phyloP scores from a whole-genome alignment of 148 eudicot species.

The Chenopodium album region DNA sequence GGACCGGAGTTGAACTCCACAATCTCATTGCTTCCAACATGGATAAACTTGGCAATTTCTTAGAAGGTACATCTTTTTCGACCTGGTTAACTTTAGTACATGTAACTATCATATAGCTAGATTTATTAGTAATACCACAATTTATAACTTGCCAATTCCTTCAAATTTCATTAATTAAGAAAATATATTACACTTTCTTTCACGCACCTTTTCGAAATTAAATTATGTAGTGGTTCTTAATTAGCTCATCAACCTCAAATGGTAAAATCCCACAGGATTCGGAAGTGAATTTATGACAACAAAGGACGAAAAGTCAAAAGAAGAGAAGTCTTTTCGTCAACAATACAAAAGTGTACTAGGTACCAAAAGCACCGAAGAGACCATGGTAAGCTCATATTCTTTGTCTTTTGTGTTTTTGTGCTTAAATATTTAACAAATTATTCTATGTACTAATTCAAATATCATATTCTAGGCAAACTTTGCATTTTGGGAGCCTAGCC shows the following conservation, averaged over 20 bases:
- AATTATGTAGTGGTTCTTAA: neutral
- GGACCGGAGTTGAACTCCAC: constrained; percentile 40
- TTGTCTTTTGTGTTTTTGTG: neutral
- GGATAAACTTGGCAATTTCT: constrained; percentile 24
- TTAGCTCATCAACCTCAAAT: neutral
- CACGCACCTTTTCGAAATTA: neutral
- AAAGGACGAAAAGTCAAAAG: constrained; percentile 11
- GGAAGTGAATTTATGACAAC: constrained; percentile 34
- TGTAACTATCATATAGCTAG: neutral
- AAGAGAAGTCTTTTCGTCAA: constrained; percentile 29
- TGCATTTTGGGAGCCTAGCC: constrained; percentile 44
- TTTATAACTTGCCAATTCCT: too few relatives aligned
- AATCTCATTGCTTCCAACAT: constrained; percentile 29
- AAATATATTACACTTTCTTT: too few relatives aligned
- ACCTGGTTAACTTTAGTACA: too few relatives aligned
- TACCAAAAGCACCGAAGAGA: constrained; percentile 51
- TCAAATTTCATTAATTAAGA: too few relatives aligned
- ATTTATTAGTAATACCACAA: too few relatives aligned
- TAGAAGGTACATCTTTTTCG: neutral
- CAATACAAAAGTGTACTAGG: constrained; percentile 38
- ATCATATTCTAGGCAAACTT: constrained; percentile 27
- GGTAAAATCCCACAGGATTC: constrained; percentile 30
- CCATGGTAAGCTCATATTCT: constrained; percentile 30
- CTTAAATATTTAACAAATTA: neutral
- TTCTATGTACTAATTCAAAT: too few relatives aligned